Base-by-base conservation (phyloP, 1,284 basidiomycete species). In the Trichosporon ovoides region DNA sequence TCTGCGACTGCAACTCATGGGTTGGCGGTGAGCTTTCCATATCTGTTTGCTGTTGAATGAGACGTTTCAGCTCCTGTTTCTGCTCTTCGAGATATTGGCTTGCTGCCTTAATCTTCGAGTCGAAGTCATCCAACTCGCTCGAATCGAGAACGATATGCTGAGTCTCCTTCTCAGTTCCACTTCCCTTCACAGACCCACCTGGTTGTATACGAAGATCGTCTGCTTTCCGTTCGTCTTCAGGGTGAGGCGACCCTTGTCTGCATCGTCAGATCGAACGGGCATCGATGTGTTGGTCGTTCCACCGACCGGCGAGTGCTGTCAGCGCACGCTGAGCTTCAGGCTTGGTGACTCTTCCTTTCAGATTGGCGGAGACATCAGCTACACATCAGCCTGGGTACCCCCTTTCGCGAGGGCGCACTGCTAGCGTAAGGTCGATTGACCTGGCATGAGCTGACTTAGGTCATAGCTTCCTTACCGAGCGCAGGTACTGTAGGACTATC, bases 281-380 rank as follows among this genome's bases (percentile, higher is more conserved):
- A 13, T 5, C 1, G 3, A 5, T 1, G n/a, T 16, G 13, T n/a
- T 2, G 7, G 2, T 6, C 16, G 5, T 1, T 9, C 38, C n/a
- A 33, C 37, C 24, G 68, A 88, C 91, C 90, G 55, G 91, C 86
- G 12, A 93, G 82, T 0, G 83, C 77, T 1, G 64, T 78, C 13
- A 93, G 81, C 50, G 92, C 87, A 78, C 92, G 92, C 72, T 91
- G 89, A 0, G 86, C 85, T 9, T 85, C 81, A 0, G 88, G 77
- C 73, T 92, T 93, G 9, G 88, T 84, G 1, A 94, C 85, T 11
- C 85, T 84, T 54, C 88, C 87, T 73, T 91, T 92, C 38, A 94
- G 79, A 73, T 95, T 94, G 16, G 89, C 87, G 14, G 88, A 82
- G 2, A 94, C 86, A 71, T 93, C 90, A 35, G 90, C 91, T 64